Evolutionary conservation across 139 green algal species (phyloP).

Genomic region (Ettlia oleoabundans): DNA sequence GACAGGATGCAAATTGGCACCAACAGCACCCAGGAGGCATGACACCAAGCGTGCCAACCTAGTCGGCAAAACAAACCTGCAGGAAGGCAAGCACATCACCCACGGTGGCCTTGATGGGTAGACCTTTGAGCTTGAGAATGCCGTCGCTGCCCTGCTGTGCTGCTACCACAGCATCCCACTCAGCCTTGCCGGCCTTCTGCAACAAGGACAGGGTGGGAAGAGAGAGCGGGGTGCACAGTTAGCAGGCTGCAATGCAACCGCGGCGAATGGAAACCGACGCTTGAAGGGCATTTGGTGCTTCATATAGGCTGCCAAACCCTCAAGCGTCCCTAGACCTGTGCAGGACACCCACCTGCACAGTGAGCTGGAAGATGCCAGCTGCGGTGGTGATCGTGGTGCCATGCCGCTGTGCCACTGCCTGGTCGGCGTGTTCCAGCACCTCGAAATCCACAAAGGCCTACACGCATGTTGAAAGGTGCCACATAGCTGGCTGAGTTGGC

Average conservation of each 20-base stretch:
- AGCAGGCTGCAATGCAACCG: neutral
- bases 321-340: too few species aligned
- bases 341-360: neutral
- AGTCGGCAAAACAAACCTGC: neutral
- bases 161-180: conserved; percentile 23
- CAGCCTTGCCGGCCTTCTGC: conserved; percentile 12
- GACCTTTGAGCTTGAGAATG: conserved; percentile 74
- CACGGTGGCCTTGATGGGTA: conserved; percentile 70
- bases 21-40: too few species aligned
- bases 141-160: conserved; percentile 49
- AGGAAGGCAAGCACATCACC: conserved; percentile 74
- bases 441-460: conserved; percentile 84
- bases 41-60: neutral
- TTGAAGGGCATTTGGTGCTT: too few species aligned
- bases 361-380: conserved; percentile 37
- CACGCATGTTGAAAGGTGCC: too few species aligned
- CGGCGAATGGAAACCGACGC: neutral
- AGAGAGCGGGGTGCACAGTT: conserved; percentile 17
- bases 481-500: too few species aligned
- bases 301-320: too few species aligned
- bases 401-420: conserved; percentile 51
- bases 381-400: conserved; percentile 44
- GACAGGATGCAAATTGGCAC: too few species aligned
- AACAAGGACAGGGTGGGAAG: neutral
- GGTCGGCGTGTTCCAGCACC: conserved; percentile 59